Base-by-base conservation (phyloP, 78 protist species). In the Monosiga brevicollis region DNA sequence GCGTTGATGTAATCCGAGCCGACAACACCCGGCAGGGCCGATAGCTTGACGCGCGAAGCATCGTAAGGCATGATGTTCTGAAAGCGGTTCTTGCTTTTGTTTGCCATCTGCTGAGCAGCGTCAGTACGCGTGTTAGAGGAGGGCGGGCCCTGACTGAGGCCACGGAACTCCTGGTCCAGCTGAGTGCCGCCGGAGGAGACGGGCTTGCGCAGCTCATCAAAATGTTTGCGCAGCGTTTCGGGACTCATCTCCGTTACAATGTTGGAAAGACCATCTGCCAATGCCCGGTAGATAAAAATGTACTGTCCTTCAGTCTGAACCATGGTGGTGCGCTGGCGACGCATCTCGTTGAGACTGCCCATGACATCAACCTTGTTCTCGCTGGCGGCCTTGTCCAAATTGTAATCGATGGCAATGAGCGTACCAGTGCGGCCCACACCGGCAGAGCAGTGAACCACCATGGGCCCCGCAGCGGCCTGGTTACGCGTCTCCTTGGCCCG, bases 381-480 rank as follows among this genome's bases (percentile, higher is more conserved):
- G 34, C 6, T 0, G 37, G 37, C 9, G 42, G 35, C 70, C 29
- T n/a, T 38, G 74, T 54, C 34, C 77, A 83, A 23, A 49, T 1
- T 6, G 22, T 41, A 70, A 78, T 90, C 91, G 43, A 73, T 1
- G 23, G 83, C 87, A 0, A 84, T 74, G 76, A 84, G 80, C 75
- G 79, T 80, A 22, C 93, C 93, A 1, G 90, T 80, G 2, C 93
- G 88, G 29, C 93, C 93, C 36, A 87, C 77, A 26, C 93, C 93
- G 20, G 90, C 93, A 24, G 81, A 35, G 90, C 93, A 90, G 75
- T 90, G 93, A 15, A 87, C 87, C 2, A 87, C 78, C 24, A 87
- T 42, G 3, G 93, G 93, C 39, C 26, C 79, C 15, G 35, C 38
- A 0, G 73, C 54, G 81, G 1, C 1, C 49, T 3, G 80, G 80